A percentile compares a stretch with the other conserved stretches of the same genome.
Evolutionary conservation across 1,139 yeast genomes (phyloP).

Genomic region (Pneumocystis carinii): DNA sequence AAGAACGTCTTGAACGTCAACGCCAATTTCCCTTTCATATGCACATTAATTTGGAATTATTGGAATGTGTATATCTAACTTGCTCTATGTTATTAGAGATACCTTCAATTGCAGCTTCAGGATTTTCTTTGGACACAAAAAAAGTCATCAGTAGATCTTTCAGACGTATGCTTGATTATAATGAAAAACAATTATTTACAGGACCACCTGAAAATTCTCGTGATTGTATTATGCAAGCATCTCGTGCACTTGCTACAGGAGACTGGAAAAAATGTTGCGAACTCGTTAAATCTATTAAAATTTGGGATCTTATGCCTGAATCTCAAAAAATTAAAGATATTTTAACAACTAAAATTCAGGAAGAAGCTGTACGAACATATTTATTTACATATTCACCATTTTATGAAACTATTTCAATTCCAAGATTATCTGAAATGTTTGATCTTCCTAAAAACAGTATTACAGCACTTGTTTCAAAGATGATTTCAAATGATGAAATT

Average conservation of each 20-base stretch:
- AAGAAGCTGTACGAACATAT: conserved; percentile 82
- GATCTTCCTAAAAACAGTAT: conserved; percentile 45
- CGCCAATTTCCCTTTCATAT: conserved; percentile 93
- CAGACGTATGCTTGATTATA: conserved; percentile 81
- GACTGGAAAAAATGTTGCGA: conserved; percentile 74
- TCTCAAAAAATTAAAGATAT: conserved; percentile 44
- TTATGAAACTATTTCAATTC: conserved; percentile 60
- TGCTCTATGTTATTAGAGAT: conserved; percentile 80
- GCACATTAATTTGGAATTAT: conserved; percentile 89
- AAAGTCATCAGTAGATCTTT: conserved; percentile 70
- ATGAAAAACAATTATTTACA: conserved; percentile 85
- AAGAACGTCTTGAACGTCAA: conserved; percentile 40
- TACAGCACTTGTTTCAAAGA: conserved; percentile 48
- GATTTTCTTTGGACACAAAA: conserved; percentile 30
- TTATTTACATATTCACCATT: conserved; percentile 68
- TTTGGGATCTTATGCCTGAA: conserved; percentile 76
- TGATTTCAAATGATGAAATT: conserved; percentile 66
- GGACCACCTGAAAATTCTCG: conserved; percentile 97
- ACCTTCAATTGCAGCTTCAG: conserved; percentile 63
- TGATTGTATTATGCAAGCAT: conserved; percentile 87
- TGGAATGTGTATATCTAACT: conserved; percentile 89
- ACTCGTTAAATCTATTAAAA: conserved; percentile 60
- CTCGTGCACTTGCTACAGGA: conserved; percentile 75
- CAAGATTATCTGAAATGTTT: conserved; percentile 50
- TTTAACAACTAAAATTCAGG: conserved; percentile 65